Evolutionary conservation across 306 rosid genomes (phyloP).

Genomic region (Begonia peltatifolia): DNA sequence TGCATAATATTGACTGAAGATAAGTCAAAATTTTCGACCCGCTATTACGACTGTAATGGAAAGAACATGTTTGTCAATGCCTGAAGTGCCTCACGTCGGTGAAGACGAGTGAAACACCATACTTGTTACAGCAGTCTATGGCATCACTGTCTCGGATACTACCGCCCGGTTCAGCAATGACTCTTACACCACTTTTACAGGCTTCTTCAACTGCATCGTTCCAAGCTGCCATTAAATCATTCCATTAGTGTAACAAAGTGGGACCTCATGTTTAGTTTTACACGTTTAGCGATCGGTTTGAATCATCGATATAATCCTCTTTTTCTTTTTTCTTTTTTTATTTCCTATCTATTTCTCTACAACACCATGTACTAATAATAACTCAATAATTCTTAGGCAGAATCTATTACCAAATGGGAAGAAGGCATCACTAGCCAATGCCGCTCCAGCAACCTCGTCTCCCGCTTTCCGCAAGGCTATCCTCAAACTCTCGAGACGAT

Average conservation of each 20-base stretch:
- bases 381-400: background rate
- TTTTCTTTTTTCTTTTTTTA: too few species aligned
- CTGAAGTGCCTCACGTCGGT: conserved; percentile 81
- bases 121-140: conserved; percentile 73
- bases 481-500: conserved; percentile 76
- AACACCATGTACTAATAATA: too few species aligned
- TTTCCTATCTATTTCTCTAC: too few species aligned
- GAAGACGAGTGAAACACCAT: conserved; percentile 74
- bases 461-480: conserved; percentile 86
- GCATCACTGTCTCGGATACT: conserved; percentile 84
- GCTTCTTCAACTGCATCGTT: conserved; percentile 96
- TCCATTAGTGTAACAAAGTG: too few species aligned
- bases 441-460: conserved; percentile 75
- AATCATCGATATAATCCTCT: too few species aligned
- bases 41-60: background rate
- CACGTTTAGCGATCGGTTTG: too few species aligned
- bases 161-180: conserved; percentile 85
- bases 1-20: conserved; percentile 5
- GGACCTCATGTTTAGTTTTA: too few species aligned
- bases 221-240: conserved; percentile 44
- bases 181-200: conserved; percentile 53
- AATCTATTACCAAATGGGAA: conserved; percentile 69
- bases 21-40: conserved; percentile 7
- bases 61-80: conserved; percentile 22
- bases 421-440: conserved; percentile 96